Base-by-base conservation (phyloP, 2,329 filamentous ascomycete genomes). In the Xylaria hypoxylon region DNA sequence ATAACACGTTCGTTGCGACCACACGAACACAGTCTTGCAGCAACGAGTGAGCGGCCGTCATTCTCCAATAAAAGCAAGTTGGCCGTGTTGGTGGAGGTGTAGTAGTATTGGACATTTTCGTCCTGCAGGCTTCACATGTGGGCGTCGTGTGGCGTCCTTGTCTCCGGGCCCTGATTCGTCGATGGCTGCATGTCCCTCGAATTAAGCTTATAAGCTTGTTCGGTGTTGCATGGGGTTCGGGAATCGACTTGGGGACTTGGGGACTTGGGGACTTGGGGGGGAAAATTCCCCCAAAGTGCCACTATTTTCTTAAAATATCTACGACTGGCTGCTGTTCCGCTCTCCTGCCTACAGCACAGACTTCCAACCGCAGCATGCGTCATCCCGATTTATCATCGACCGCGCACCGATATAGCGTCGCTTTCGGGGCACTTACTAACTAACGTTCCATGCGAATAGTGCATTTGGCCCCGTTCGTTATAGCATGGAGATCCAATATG, bases 131-230 rank as follows among this genome's bases (percentile, higher is more conserved):
- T 56, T 68, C 55, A 56, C 66, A 65, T 68, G 63, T 62, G 53
- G 66, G 55, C 42, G 62, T 66, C 62, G 62, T 65, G 67, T 61
- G 67, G 67, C 59, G 64, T 56, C 57, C 45, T 58, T 44, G 56
- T 58, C 22, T n/a, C 26, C 24, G 22, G 33, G 1, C 3, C 35
- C 55, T 68, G 47, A 68, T 68, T 68, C 60, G 67, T 31, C 47
- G 56, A 59, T 38, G 57, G 45, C 45, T 48, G 64, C 64, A 67
- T 67, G 67, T 40, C 50, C 67, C 61, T 69, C 67, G 64, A 69
- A 64, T 69, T 69, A 69, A 69, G 67, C 67, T 69, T 67, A 69
- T 69, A 62, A 67, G 67, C 64, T 69, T 67, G 67, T 67, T 62
- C 64, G 55, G 59, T 52, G 60, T 67, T 67, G 58, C 67, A 67